Evolutionary conservation across 176 grass and related monocot species (phyloP).

Genomic region (Oryza rufipogon): DNA sequence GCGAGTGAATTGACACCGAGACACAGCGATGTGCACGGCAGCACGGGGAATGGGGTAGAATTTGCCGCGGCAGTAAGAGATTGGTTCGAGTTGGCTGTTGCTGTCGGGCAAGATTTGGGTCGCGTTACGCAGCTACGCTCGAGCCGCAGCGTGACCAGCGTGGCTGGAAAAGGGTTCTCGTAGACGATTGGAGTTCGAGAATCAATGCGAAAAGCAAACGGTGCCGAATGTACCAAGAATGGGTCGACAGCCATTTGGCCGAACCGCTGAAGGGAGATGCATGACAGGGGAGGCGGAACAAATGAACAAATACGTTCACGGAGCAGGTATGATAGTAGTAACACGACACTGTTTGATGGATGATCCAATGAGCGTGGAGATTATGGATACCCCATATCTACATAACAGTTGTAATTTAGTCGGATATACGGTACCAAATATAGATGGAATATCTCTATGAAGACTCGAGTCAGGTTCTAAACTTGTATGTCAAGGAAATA

Average conservation of each 20-base stretch:
- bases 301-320: neutral
- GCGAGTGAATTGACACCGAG: neutral
- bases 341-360: neutral
- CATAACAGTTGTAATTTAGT: no score
- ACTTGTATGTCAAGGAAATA: no score
- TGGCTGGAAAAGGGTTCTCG: neutral
- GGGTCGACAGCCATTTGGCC: neutral
- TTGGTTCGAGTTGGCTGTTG: neutral
- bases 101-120: neutral
- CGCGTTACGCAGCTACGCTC: neutral
- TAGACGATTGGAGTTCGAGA: neutral
- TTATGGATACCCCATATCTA: no score
- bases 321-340: neutral
- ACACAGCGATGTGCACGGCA: no score
- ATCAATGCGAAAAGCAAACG: neutral
- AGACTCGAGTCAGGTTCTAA: no score
- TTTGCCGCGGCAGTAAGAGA: neutral
- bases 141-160: neutral
- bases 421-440: no score
- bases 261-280: neutral
- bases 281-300: neutral
- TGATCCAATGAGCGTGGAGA: neutral
- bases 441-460: no score
- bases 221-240: slow-evolving; percentile 23
- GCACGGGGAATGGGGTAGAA: neutral